These are phyloP conservation scores for Sporisorium graminicola DNA, from an alignment of 1,284 basidiomycete genomes.

Conservation along the genomic window DNA sequence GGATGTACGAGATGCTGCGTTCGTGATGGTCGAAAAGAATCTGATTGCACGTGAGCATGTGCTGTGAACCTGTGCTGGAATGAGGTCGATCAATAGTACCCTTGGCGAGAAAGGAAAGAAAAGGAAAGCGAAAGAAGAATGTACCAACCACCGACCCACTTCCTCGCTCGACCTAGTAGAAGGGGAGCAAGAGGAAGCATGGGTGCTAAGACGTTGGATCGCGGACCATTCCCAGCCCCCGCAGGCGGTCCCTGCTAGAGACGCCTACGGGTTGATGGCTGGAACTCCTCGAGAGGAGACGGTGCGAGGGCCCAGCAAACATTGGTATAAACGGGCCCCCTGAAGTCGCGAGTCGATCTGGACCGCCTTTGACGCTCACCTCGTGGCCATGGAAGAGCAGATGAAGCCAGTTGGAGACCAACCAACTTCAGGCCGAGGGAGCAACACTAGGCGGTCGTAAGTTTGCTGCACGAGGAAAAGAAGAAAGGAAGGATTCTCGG, in stretches of 20 bases:
- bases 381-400: constrained; percentile 50
- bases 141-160: constrained; percentile 57
- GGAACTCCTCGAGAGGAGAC: constrained; percentile 3
- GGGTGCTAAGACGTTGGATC: constrained; percentile 56
- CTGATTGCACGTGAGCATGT: not conserved
- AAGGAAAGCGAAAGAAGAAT: constrained; percentile 13
- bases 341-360: constrained; percentile 56
- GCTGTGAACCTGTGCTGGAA: no score
- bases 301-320: constrained; percentile 55
- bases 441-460: constrained; percentile 55
- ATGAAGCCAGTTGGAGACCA: not conserved
- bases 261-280: constrained; percentile 11
- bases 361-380: constrained; percentile 57
- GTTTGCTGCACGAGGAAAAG: constrained; percentile 57
- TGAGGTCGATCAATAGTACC: no score
- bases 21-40: not conserved
- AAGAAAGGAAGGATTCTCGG: constrained; percentile 30
- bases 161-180: constrained; percentile 11
- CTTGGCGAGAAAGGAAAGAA: not conserved
- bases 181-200: constrained; percentile 25
- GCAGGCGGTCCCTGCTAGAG: constrained; percentile 39
- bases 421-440: constrained; percentile 44
- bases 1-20: not conserved
- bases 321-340: constrained; percentile 32
- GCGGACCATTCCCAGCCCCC: constrained; percentile 34